Percentiles rank a stretch among this genome's conserved stretches.
Conservation (phyloP, 352 stramenopile genomes). For the Phytopythium aichiense region DNA sequence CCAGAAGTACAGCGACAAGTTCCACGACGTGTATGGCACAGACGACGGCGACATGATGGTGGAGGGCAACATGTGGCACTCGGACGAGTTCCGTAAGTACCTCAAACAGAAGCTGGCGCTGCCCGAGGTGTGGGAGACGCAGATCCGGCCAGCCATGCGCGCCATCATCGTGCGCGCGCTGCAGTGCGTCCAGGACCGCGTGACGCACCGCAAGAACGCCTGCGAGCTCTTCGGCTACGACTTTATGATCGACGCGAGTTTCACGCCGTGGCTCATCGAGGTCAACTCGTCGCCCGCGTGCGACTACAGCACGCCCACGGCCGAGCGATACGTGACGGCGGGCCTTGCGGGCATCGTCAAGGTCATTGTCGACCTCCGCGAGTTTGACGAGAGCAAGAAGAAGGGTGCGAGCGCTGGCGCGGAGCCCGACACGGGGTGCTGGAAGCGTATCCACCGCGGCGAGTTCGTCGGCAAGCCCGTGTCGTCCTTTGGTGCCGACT, state of each 20-base stretch:
- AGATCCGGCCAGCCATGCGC: conserved; percentile 83
- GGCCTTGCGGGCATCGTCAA: conserved; percentile 84
- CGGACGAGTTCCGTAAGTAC: conserved; percentile 70
- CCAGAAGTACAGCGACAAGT: conserved; percentile 90
- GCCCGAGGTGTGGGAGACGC: conserved; percentile 31
- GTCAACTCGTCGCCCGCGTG: conserved; percentile 92
- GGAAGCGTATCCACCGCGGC: conserved; percentile 55
- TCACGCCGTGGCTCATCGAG: conserved; percentile 89
- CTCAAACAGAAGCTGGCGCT: conserved; percentile 23
- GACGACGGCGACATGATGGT: conserved; percentile 57
- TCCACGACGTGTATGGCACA: conserved; percentile 71
- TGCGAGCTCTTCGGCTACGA: conserved; percentile 94
- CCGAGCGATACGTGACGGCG: conserved; percentile 84
- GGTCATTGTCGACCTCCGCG: conserved; percentile 84
- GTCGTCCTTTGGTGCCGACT: conserved; percentile 61
- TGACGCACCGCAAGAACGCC: conserved; percentile 86
- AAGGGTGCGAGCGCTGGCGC: not conserved
- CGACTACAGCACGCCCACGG: conserved; percentile 91
- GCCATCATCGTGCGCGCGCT: conserved; percentile 82
- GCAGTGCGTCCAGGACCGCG: conserved; percentile 83
- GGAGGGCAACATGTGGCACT: conserved; percentile 75
- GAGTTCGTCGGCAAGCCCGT: conserved; percentile 66
- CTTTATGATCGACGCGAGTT: conserved; percentile 90
- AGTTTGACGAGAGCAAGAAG: conserved; percentile 36
- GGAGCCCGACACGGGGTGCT: conserved; percentile 58